Evolutionary conservation across 495 filamentous ascomycete species (phyloP).

Genomic region (Lentithecium fluviatile): DNA sequence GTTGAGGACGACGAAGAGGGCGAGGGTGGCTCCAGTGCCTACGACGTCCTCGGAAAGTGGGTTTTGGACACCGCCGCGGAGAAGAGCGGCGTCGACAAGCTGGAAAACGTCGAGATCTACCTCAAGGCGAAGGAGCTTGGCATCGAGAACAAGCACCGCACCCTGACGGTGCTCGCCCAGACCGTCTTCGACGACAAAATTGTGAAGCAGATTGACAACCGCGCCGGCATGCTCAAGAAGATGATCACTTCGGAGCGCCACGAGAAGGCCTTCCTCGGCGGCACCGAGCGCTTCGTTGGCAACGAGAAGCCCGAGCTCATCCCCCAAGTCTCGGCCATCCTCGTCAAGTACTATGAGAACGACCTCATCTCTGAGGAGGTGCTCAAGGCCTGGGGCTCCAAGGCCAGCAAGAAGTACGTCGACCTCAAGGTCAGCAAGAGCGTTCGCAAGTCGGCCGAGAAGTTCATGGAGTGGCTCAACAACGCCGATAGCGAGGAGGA

Average conservation of each 20-base stretch:
- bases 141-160: conserved; percentile 93
- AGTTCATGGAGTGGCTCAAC: conserved; percentile 91
- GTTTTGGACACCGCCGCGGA: conserved; percentile 71
- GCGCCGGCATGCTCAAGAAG: conserved; percentile 85
- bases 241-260: conserved; percentile 87
- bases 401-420: conserved; percentile 97
- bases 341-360: conserved; percentile 81
- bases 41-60: conserved; percentile 93
- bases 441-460: conserved; percentile 89
- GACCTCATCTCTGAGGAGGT: conserved; percentile 85
- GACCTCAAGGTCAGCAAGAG: conserved; percentile 87
- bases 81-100: conserved; percentile 67
- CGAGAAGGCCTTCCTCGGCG: conserved; percentile 96
- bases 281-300: conserved; percentile 88
- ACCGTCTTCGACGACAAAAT: conserved; percentile 92
- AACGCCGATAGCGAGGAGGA: conserved; percentile 86
- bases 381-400: conserved; percentile 84
- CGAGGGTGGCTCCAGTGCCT: conserved; percentile 70
- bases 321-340: conserved; percentile 75
- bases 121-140: conserved; percentile 94
- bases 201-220: conserved; percentile 75
- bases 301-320: conserved; percentile 77
- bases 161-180: conserved; percentile 86
- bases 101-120: conserved; percentile 87
- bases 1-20: conserved; percentile 81